Percentiles rank a stretch among this genome's conserved stretches.
Evolutionary conservation across 306 rosid species (phyloP).

Genomic region (Fragaria nilgerrensis): DNA sequence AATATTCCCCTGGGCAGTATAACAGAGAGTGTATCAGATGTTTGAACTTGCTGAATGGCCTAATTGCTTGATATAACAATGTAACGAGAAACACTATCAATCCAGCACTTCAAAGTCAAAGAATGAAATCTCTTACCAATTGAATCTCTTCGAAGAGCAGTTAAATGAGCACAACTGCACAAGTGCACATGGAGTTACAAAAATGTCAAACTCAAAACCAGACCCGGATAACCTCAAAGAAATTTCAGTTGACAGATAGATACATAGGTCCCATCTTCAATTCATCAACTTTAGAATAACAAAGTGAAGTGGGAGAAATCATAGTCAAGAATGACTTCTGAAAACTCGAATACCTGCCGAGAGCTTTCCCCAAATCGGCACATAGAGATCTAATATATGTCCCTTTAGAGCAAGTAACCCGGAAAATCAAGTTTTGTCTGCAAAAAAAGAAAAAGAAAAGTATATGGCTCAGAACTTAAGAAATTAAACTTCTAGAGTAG

Average conservation of each 20-base stretch:
- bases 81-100: neutral
- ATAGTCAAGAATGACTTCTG: conserved; percentile 3
- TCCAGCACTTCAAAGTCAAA: conserved; percentile 14
- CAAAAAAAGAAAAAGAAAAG: conserved; percentile 15
- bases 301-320: neutral
- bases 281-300: neutral
- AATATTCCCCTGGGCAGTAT: conserved; percentile 63
- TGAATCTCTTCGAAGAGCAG: conserved; percentile 91
- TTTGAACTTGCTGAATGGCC: neutral
- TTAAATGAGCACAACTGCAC: conserved; percentile 92
- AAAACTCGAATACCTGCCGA: conserved; percentile 70
- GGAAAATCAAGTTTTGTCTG: conserved; percentile 93
- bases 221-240: neutral
- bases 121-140: conserved; percentile 56
- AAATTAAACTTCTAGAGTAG: neutral
- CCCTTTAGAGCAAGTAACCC: conserved; percentile 89
- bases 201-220: neutral
- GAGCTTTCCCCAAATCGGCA: conserved; percentile 90
- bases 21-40: neutral
- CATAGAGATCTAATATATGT: conserved; percentile 89
- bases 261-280: neutral
- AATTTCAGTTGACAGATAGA: neutral
- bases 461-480: neutral
- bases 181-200: conserved; percentile 43
- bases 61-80: neutral